A percentile compares a stretch with the other conserved stretches of the same genome.
Conservation (phyloP, 495 filamentous ascomycete species). For the Aspergillus diversus region DNA sequence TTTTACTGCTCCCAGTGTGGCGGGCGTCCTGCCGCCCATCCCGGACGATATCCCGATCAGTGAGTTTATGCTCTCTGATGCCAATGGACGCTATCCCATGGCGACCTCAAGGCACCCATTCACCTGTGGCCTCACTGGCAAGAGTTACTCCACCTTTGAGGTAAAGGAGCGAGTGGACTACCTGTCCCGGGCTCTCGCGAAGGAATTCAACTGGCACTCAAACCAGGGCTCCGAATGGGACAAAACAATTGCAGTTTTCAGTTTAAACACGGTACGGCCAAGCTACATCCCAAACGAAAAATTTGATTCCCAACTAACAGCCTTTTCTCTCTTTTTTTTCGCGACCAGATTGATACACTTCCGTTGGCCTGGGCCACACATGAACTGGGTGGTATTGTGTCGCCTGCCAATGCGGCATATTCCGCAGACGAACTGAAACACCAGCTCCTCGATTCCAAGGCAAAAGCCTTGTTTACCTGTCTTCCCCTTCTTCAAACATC, state of each 20-base stretch:
- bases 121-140: slow-evolving; percentile 79
- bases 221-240: slow-evolving; percentile 84
- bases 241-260: slow-evolving; percentile 78
- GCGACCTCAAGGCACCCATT: slow-evolving; percentile 70
- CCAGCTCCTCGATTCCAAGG: slow-evolving; percentile 75
- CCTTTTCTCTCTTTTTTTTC: not conserved
- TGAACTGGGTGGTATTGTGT: slow-evolving; percentile 72
- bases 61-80: slow-evolving; percentile 80
- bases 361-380: slow-evolving; percentile 78
- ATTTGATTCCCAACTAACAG: not conserved
- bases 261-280: slow-evolving; percentile 72
- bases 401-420: slow-evolving; percentile 85
- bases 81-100: slow-evolving; percentile 68
- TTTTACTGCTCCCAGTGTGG: slow-evolving; percentile 72
- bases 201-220: slow-evolving; percentile 74
- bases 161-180: slow-evolving; percentile 68
- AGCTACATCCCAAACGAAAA: not conserved
- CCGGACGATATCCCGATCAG: slow-evolving; percentile 77
- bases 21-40: slow-evolving; percentile 67
- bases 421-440: slow-evolving; percentile 74
- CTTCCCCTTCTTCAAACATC: slow-evolving; percentile 71
- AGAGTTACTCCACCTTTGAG: slow-evolving; percentile 67
- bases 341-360: slow-evolving; percentile 73
- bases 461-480: slow-evolving; percentile 81
- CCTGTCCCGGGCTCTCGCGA: slow-evolving; percentile 70